Base-by-base conservation (phyloP, 2,329 filamentous ascomycete species). In the Apiospora koreana region DNA sequence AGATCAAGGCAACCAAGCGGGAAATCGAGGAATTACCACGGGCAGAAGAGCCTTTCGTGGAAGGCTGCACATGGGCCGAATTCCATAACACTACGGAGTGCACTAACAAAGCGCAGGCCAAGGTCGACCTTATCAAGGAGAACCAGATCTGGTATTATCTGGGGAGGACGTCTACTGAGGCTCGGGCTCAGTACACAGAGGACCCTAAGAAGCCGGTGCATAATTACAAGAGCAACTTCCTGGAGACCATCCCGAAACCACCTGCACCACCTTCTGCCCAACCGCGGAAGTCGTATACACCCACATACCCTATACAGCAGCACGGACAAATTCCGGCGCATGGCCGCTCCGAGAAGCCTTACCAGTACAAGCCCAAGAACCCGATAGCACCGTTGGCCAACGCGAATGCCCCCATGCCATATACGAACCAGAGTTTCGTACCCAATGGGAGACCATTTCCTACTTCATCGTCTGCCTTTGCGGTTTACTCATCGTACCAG, bases 141-240 rank as follows among this genome's bases (percentile, higher is more conserved):
- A 88, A 95, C 72, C 91, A 93, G 78, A 80, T 97, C 23, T 98
- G 95, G 94, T 89, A 94, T 82, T 98, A 98, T 79, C 86, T 99
- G 71, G 94, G 94, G 42, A 90, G 90, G 79, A 89, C 88, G 25
- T 98, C 95, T 28, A 98, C 95, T 8, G 95, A 98, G 77, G 93
- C 94, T 69, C 94, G 92, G 80, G 92, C 94, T 35, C 94, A 97
- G 79, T 99, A 96, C 81, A 97, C 95, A 5, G 93, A 96, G 76
- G 91, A 97, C 81, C 89, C 87, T 58, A 73, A 77, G 10, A 85
- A 81, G 16, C 86, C 81, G n/a, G 83, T 83, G 64, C 87, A 94
- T 80, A 93, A 94, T 71, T 83, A 86, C 2, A 91, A 88, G 81
- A 91, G 90, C 74, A 93, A 92, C 78, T 95, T 92, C 80, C 80